Evolutionary conservation across 2,329 filamentous ascomycete species (phyloP).

Genomic region (Stromatinia cepivora): DNA sequence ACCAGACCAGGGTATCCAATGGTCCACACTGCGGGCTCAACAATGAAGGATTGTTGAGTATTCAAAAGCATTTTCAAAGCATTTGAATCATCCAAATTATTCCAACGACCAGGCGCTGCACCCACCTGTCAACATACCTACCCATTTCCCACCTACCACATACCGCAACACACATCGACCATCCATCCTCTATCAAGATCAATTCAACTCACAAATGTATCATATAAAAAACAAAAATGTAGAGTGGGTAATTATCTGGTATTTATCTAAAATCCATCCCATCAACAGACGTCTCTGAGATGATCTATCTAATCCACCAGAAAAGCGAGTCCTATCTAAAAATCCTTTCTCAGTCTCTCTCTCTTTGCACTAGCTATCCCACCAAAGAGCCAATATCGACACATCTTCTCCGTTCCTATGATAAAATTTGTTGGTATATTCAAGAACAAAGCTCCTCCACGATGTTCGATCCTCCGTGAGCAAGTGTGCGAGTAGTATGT

Average conservation of each 20-base stretch:
- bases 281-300: slow-evolving; percentile 29
- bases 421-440: slow-evolving; percentile 16
- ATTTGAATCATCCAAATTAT: too few species aligned
- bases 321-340: slow-evolving; percentile 41
- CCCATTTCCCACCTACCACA: too few species aligned
- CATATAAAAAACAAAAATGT: slow-evolving; percentile 25
- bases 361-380: slow-evolving; percentile 19
- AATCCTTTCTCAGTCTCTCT: slow-evolving; percentile 22
- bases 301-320: slow-evolving; percentile 41
- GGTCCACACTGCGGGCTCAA: too few species aligned
- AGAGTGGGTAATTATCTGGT: slow-evolving; percentile 43
- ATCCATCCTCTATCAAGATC: neutral
- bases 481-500: slow-evolving; percentile 20
- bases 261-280: slow-evolving; percentile 31
- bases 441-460: slow-evolving; percentile 15
- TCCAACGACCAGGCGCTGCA: too few species aligned
- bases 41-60: too few species aligned
- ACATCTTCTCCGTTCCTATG: slow-evolving; percentile 19
- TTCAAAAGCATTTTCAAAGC: too few species aligned
- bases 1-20: too few species aligned
- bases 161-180: too few species aligned
- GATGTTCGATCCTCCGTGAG: slow-evolving; percentile 27
- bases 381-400: slow-evolving; percentile 19
- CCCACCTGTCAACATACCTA: too few species aligned
- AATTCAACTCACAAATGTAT: neutral